Conservation (phyloP, 1,284 basidiomycete genomes). For the Pascua guehoae region DNA sequence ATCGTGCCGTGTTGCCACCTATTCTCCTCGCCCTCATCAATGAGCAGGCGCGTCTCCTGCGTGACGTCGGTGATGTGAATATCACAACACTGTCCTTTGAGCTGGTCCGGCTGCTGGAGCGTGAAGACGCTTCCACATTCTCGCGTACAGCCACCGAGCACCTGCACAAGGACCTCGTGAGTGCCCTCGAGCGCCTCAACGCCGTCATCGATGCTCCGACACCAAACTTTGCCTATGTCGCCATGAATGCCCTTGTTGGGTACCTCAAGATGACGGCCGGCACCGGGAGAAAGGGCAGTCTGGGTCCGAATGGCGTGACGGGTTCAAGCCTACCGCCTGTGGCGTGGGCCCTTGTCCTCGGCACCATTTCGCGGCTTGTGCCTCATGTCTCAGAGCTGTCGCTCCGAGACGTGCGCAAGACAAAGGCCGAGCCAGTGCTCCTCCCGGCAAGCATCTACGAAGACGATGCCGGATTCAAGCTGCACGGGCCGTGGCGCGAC, state of each 20-base stretch:
- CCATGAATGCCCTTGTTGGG: constrained; percentile 68
- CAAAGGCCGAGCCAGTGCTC: constrained; percentile 67
- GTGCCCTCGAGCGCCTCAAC: constrained; percentile 56
- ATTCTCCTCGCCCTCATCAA: constrained; percentile 20
- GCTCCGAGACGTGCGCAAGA: constrained; percentile 66
- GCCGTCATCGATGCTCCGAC: constrained; percentile 57
- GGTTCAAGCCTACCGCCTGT: no score
- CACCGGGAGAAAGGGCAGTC: constrained; percentile 22
- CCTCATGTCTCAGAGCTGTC: constrained; percentile 68
- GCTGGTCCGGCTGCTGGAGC: constrained; percentile 64
- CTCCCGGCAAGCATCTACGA: constrained; percentile 57
- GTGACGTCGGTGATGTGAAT: constrained; percentile 57
- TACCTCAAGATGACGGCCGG: constrained; percentile 61
- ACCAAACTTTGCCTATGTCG: constrained; percentile 62
- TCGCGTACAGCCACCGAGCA: constrained; percentile 62
- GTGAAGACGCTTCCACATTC: constrained; percentile 63
- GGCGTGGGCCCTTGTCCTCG: constrained; percentile 57
- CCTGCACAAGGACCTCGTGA: constrained; percentile 56
- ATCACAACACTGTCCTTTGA: constrained; percentile 60
- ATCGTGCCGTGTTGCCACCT: constrained; percentile 30
- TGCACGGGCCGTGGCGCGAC: constrained; percentile 52
- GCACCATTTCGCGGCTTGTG: constrained; percentile 59
- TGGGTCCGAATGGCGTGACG: no score
- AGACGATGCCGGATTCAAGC: constrained; percentile 53
- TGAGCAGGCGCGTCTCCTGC: constrained; percentile 47